Evolutionary conservation across 306 rosid species (phyloP), one percentile per base, ranked within the genome.

Genomic region (Cicer pinnatifidum): DNA sequence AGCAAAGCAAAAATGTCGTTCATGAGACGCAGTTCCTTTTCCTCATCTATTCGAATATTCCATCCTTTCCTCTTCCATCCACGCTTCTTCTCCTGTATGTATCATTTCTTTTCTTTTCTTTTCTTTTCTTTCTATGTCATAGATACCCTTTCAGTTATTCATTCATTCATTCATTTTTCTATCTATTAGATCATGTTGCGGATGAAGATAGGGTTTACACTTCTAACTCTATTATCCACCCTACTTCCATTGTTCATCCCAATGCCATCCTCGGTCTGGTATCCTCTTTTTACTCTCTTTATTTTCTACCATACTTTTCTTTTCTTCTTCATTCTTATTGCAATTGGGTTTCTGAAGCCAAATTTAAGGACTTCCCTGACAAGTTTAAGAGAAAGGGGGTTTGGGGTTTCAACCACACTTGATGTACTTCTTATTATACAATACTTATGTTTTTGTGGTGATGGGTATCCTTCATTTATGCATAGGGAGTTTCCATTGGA

Each of bases 401-500:
- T 1, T 2, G 12, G 61, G 33, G 3, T 23, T 23, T 23, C 33
- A 23, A 23, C 33, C 33, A 23, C 33, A 23, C 33, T 23, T 23
- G 33, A 23, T 23, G 33, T 23, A 23, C 33, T 23, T 23, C 33
- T 23, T 23, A 23, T 23, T 2, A 23, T 23, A 4, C 33, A 23
- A 23, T 23, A 23, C 20, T 69, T 16, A 50, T 76, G 7, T 43
- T 33, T 53, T 75, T 59, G 71, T 65, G 47, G 41, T 64, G 59
- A 39, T 65, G 58, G 19, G 33, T 73, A 53, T 54, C 45, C 39
- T 56, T 12, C 17, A 35, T 17, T 67, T 75, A 23, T 78, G 82
- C 48, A 43, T 73, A 91, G 97, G 96, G 90, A 73, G 92, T 90
- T 77, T 89, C 94, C 10, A 78, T 94, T 79, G 99, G 99, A 47